phyloP scores from a whole-genome alignment of 345 rosid species.

The Murraya paniculata region DNA sequence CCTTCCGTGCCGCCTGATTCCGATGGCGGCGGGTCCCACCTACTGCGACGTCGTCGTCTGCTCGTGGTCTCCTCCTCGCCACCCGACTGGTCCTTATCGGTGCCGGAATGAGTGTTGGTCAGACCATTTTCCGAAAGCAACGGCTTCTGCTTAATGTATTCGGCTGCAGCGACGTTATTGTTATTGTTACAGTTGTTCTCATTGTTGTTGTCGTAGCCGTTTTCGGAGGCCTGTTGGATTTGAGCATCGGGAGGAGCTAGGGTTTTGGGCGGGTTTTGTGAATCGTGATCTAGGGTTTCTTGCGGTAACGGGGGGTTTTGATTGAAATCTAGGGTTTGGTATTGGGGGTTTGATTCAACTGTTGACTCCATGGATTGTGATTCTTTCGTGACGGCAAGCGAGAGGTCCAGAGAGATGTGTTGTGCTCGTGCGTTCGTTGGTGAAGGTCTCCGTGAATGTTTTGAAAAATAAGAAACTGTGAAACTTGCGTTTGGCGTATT shows the following conservation, averaged over 20 bases:
- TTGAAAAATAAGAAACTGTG: no score
- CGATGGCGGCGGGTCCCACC: slow-evolving; percentile 87
- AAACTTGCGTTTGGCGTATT: neutral
- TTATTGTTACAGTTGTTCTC: neutral
- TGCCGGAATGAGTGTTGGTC: slow-evolving; percentile 55
- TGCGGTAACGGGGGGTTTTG: slow-evolving; percentile 19
- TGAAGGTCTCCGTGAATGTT: neutral
- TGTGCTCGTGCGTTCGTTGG: neutral
- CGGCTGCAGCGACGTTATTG: slow-evolving; percentile 15
- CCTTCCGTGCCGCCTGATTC: slow-evolving; percentile 25
- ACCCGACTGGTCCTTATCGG: slow-evolving; percentile 66
- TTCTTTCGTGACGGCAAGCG: neutral
- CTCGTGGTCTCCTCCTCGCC: slow-evolving; percentile 88
- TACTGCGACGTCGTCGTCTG: slow-evolving; percentile 70
- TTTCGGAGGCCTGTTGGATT: neutral
- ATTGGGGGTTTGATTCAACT: slow-evolving; percentile 18
- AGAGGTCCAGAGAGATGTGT: no score
- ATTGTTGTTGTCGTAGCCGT: neutral
- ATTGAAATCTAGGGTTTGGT: slow-evolving; percentile 26
- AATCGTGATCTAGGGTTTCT: slow-evolving; percentile 18
- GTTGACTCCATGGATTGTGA: slow-evolving; percentile 28
- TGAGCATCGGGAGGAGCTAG: slow-evolving; percentile 10
- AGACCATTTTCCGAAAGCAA: slow-evolving; percentile 62
- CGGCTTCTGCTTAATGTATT: slow-evolving; percentile 27
- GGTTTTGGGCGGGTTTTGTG: slow-evolving; percentile 18